Evolutionary conservation across 345 rosid species (phyloP), one percentile per base, ranked within the genome.

Genomic region (Syzygium jambos): DNA sequence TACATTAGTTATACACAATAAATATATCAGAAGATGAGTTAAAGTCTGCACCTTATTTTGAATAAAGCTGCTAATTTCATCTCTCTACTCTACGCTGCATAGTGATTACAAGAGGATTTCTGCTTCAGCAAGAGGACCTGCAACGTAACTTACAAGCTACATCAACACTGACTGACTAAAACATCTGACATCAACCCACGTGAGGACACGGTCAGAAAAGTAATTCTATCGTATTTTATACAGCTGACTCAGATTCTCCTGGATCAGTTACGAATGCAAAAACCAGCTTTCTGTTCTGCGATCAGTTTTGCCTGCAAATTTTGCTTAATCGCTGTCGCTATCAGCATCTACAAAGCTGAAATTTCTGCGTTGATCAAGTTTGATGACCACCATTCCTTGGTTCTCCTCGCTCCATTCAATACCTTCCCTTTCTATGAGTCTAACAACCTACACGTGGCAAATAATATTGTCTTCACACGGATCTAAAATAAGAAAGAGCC

Each of bases 331-430:
- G 9, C 85, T 57, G 88, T 97, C 98, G 34, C 94, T 92, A 41
- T 91, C 94, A 16, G 93, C 87, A 78, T 93, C 96, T 89, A 93
- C 90, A 92, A 97, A 97, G 93, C 91, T 92, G 87, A 91, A 96
- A 88, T 96, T 95, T 88, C 92, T 93, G 88, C 83, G 85, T 29
- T 94, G 96, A 8, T 90, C 95, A 86, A 95, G 87, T 92, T 93
- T 94, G 87, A 97, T 89, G 63, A 97, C 90, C 85, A 97, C 54
- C 30, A 95, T 93, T 78, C 98, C 99, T 59, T 77, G 92, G 91
- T 97, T 97, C 92, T 97, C 99, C 92, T 96, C 98, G 16, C 86
- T 91, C 91, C 93, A 95, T 51, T 86, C 84, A 51, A 97, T 88
- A 55, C 93, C 92, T 93, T 95, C 99, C 85, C 90, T 89, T 87